phyloP scores from a whole-genome alignment of 768 basidiomycete genomes.

The Gymnopilus dilepis region DNA sequence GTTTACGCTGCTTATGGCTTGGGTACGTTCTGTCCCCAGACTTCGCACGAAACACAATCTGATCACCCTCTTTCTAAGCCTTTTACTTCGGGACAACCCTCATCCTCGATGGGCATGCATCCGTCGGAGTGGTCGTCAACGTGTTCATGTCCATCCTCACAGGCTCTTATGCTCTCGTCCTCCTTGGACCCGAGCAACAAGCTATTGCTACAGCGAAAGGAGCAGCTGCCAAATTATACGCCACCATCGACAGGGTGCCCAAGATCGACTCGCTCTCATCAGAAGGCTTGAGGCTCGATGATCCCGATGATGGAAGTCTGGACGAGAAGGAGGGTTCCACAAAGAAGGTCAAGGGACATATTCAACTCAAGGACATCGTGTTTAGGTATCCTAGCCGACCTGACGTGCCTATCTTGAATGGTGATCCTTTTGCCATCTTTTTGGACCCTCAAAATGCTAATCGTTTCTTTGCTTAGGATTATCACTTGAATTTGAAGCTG shows the following conservation, averaged over 20 bases:
- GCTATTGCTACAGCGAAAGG: conserved; percentile 43
- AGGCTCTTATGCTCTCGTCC: conserved; percentile 10
- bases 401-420: conserved; percentile 76
- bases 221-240: conserved; percentile 85
- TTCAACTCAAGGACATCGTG: conserved; percentile 68
- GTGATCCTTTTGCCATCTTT: conserved; percentile 62
- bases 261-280: conserved; percentile 78
- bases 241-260: conserved; percentile 86
- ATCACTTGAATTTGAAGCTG: conserved; percentile 42
- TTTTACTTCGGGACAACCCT: conserved; percentile 13
- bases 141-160: conserved; percentile 16
- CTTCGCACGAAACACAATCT: neutral
- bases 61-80: conserved; percentile 42
- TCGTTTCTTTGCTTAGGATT: neutral
- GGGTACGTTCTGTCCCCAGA: conserved; percentile 39
- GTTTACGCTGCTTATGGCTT: conserved; percentile 77
- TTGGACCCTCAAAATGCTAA: neutral
- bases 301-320: conserved; percentile 59
- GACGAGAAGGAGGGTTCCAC: neutral
- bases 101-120: conserved; percentile 2
- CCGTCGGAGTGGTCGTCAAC: conserved; percentile 8
- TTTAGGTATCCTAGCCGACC: conserved; percentile 88
- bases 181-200: conserved; percentile 11
- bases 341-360: neutral
- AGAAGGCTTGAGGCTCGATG: conserved; percentile 66